Percentiles rank a stretch among this genome's conserved stretches.
Evolutionary conservation across 208 protist species (phyloP).

Genomic region (Crithidia acanthocephali): DNA sequence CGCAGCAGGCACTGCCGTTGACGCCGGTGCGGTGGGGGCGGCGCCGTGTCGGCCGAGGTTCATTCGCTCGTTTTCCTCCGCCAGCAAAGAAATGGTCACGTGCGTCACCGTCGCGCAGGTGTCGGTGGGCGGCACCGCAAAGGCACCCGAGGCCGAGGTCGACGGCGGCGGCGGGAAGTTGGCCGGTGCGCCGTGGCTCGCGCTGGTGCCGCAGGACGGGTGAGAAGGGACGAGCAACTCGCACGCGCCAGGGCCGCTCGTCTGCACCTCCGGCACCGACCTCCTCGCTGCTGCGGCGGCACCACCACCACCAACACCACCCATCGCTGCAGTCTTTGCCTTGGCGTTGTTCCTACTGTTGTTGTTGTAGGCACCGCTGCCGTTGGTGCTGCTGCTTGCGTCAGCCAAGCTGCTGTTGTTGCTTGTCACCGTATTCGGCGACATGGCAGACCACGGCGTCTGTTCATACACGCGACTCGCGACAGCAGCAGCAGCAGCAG

Average conservation of each 20-base stretch:
- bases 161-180: not conserved
- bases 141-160: not conserved
- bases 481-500: not conserved
- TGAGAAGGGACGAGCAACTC: slow-evolving; percentile 26
- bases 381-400: slow-evolving; percentile 7
- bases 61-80: slow-evolving; percentile 14
- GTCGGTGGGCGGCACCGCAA: not conserved
- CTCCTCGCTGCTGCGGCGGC: not conserved
- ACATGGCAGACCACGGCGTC: slow-evolving; percentile 18
- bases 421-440: not conserved
- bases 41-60: not conserved
- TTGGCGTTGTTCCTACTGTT: not conserved
- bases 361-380: too few species aligned
- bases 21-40: not conserved
- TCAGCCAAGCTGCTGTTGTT: slow-evolving; percentile 13
- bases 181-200: not conserved
- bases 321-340: not conserved
- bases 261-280: slow-evolving; percentile 3
- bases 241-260: slow-evolving; percentile 8
- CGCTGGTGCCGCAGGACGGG: not conserved
- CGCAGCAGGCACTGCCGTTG: too few species aligned
- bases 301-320: not conserved
- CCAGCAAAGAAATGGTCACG: slow-evolving; percentile 3
- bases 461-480: not conserved
- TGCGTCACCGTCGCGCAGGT: not conserved